Conservation (phyloP, 106 monocot species). For the Dendrobium nobile region DNA sequence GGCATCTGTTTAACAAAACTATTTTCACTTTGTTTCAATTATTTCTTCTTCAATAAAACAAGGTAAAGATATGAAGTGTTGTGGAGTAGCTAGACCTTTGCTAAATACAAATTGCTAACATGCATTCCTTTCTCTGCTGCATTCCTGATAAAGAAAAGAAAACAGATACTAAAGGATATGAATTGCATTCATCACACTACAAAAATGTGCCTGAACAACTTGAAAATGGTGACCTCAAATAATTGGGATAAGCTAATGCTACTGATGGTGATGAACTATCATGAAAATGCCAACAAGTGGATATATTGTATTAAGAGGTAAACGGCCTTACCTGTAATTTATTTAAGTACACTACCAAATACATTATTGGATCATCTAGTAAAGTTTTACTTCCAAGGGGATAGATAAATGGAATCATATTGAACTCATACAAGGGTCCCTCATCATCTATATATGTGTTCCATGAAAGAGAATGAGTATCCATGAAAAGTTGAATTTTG, state of each 20-base stretch:
- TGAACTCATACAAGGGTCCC: too few species aligned
- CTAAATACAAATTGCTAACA: constrained; percentile 46
- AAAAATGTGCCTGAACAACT: neutral
- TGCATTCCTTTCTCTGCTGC: constrained; percentile 46
- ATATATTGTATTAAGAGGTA: neutral
- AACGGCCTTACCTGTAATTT: neutral
- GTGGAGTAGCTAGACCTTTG: constrained; percentile 32
- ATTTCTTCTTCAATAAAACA: constrained; percentile 6
- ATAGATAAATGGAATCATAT: too few species aligned
- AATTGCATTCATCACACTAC: neutral
- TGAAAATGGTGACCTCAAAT: neutral
- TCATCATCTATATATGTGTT: too few species aligned
- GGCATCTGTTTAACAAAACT: neutral
- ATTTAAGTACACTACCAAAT: neutral
- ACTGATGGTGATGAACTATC: too few species aligned
- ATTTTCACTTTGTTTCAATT: neutral
- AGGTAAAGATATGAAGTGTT: neutral
- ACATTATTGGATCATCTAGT: neutral
- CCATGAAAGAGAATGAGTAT: too few species aligned
- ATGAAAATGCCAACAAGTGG: neutral
- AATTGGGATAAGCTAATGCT: too few species aligned
- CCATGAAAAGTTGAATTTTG: too few species aligned
- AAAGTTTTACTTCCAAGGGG: neutral
- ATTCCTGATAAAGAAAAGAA: constrained; percentile 30
- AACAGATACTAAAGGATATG: neutral